These are phyloP conservation scores for Radiomyces spectabilis DNA, from an alignment of 192 early-diverging fungal species.

Conservation along the genomic window DNA sequence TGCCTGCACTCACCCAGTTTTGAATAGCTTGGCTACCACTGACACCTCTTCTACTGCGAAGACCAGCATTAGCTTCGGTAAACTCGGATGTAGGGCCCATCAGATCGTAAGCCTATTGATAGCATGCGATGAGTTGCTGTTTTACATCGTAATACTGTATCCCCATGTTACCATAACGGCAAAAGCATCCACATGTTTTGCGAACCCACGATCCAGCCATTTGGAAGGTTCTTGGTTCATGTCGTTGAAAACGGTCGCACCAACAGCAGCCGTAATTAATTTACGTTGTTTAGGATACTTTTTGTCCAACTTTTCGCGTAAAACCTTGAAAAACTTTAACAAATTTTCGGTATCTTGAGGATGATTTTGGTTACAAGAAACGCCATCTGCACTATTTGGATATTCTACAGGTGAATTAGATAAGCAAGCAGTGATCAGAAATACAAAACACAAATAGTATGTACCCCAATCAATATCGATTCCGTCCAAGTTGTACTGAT, in stretches of 20 bases:
- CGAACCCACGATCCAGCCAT: constrained; percentile 33
- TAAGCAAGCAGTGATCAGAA: not conserved
- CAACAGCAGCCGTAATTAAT: constrained; percentile 43
- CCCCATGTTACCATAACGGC: constrained; percentile 36
- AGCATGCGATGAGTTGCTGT: no score
- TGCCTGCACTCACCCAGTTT: constrained; percentile 37
- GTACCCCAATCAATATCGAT: constrained; percentile 51
- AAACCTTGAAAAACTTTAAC: constrained; percentile 33
- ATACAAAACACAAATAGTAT: not conserved
- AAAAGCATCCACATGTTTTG: constrained; percentile 33
- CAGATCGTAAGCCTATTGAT: no score
- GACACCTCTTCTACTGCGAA: no score
- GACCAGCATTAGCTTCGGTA: no score
- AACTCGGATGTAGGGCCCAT: no score
- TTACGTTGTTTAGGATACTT: no score
- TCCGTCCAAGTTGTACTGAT: constrained; percentile 45
- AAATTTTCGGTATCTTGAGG: constrained; percentile 43
- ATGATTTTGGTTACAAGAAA: constrained; percentile 4
- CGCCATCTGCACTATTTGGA: constrained; percentile 15
- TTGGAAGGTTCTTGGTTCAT: constrained; percentile 26
- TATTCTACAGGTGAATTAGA: constrained; percentile 33
- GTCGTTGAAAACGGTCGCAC: constrained; percentile 43
- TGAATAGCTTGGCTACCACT: constrained; percentile 30
- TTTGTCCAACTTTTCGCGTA: constrained; percentile 30
- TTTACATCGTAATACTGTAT: no score